Percentiles rank a stretch among this genome's conserved stretches.
These are phyloP conservation scores for Aspergillus vadensis DNA, from an alignment of 2,329 filamentous ascomycete species.

Conservation along the genomic window DNA sequence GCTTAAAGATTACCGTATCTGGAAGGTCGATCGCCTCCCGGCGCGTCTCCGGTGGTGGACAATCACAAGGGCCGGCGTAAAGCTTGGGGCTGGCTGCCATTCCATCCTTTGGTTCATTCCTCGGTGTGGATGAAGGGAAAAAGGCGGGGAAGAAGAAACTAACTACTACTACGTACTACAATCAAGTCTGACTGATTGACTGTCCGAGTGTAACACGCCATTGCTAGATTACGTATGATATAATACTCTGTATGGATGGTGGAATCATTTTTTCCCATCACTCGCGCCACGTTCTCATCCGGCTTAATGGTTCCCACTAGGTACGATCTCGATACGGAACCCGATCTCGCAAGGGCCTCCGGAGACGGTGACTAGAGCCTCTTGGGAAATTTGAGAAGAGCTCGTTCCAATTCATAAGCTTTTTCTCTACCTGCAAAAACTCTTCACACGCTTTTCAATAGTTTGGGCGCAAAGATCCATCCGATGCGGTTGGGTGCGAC, in stretches of 20 bases:
- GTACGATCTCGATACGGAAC: constrained; percentile 8
- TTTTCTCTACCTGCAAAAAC: neutral
- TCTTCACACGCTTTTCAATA: constrained; percentile 1
- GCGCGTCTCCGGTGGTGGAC: constrained; percentile 5
- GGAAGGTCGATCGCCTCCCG: constrained; percentile 3
- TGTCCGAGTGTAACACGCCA: too few relatives aligned
- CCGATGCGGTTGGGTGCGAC: neutral
- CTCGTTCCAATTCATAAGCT: neutral
- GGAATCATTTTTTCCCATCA: neutral
- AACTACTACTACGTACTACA: neutral
- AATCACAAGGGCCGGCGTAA: neutral
- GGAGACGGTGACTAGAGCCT: constrained; percentile 4
- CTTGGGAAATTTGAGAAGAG: neutral
- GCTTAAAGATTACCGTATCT: neutral
- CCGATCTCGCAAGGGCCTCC: constrained; percentile 6
- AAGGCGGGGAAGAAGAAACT: neutral
- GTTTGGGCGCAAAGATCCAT: neutral
- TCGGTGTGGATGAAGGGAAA: neutral
- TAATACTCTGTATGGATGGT: neutral
- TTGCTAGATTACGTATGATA: too few relatives aligned
- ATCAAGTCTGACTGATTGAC: neutral
- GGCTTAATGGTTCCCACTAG: constrained; percentile 3
- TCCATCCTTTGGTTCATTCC: neutral
- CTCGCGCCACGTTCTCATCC: constrained; percentile 6
- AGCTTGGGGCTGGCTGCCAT: neutral